Percentiles rank a stretch among this genome's conserved stretches.
Conservation (phyloP, 768 basidiomycete genomes). For the Gymnopilus dilepis region DNA sequence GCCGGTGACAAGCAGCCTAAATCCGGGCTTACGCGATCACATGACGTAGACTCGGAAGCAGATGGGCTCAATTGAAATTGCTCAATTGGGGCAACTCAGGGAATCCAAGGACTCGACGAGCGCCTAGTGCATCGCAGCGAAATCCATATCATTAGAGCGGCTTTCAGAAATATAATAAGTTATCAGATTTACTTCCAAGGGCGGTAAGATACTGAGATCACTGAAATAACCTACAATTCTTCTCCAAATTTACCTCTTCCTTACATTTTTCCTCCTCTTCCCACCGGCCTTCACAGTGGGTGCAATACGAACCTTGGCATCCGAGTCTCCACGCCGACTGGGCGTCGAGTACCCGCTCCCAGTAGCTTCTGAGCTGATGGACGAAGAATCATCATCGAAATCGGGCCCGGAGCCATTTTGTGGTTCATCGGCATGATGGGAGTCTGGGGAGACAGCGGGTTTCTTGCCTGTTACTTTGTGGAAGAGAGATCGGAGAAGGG, state of each 20-base stretch:
- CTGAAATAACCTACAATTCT: not conserved
- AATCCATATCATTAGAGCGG: too few species aligned
- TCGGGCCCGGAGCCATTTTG: slow-evolving; percentile 29
- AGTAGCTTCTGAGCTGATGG: slow-evolving; percentile 49
- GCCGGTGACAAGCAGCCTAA: too few species aligned
- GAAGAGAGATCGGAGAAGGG: slow-evolving; percentile 44
- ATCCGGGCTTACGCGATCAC: slow-evolving; percentile 5
- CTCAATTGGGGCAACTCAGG: not conserved
- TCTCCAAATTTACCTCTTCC: slow-evolving; percentile 45
- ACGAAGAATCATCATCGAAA: slow-evolving; percentile 45
- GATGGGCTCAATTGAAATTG: not conserved
- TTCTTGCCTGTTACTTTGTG: slow-evolving; percentile 33
- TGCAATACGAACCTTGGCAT: slow-evolving; percentile 35
- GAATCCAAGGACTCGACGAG: not conserved
- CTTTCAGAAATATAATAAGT: not conserved
- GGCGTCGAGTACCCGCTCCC: slow-evolving; percentile 47
- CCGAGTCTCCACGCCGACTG: slow-evolving; percentile 34
- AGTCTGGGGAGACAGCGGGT: slow-evolving; percentile 19
- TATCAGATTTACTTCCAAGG: not conserved
- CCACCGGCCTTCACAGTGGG: slow-evolving; percentile 63
- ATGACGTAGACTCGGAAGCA: not conserved
- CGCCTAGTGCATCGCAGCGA: not conserved
- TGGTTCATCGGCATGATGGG: slow-evolving; percentile 5
- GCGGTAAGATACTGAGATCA: not conserved
- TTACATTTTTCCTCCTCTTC: slow-evolving; percentile 63